Evolutionary conservation across 345 rosid genomes (phyloP), one percentile per base, ranked within the genome.

Genomic region (Alliaria petiolata): DNA sequence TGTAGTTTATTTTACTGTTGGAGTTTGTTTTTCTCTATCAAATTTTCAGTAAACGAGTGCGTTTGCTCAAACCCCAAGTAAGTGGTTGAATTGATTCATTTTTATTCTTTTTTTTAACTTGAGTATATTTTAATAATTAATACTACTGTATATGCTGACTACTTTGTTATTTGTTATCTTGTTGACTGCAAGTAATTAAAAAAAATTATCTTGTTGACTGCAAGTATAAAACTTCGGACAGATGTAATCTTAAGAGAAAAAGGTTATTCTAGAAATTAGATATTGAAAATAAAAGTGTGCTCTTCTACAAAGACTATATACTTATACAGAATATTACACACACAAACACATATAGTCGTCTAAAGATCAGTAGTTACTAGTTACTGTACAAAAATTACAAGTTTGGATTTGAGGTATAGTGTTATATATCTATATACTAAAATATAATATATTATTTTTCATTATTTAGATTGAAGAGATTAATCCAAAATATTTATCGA

Each of bases 1-100:
- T 22, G 25, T 1, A 22, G 25, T 22, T 22, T 22, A 22, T 22
- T 22, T n/a, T n/a, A n/a, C n/a, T n/a, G n/a, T n/a, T n/a, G n/a
- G n/a, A 22, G 25, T 22, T 22, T 22, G 3, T 22, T 22, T 22
- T 22, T 22, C 25, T 22, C 25, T 22, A 22, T 1, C 25, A 22
- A 22, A 16, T 22, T 22, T n/a, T 38, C 26, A 51, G 70, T 50
- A 25, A 49, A 39, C 42, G 14, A 62, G 36, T 71, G 69, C 10
- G 61, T 35, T 52, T 62, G 56, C 56, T 53, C 70, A 53, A 43
- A 33, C 46, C 62, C 63, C 69, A 71, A 43, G 46, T 33, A 43
- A 62, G 69, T 71, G 38, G 75, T 51, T 62, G 62, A 9, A 50
- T 39, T 34, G 46, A 42, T 62, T 68, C 45, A 1, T 19, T 33